Base-by-base conservation (phyloP, 2,329 filamentous ascomycete species). In the Nectriaceae sp. region DNA sequence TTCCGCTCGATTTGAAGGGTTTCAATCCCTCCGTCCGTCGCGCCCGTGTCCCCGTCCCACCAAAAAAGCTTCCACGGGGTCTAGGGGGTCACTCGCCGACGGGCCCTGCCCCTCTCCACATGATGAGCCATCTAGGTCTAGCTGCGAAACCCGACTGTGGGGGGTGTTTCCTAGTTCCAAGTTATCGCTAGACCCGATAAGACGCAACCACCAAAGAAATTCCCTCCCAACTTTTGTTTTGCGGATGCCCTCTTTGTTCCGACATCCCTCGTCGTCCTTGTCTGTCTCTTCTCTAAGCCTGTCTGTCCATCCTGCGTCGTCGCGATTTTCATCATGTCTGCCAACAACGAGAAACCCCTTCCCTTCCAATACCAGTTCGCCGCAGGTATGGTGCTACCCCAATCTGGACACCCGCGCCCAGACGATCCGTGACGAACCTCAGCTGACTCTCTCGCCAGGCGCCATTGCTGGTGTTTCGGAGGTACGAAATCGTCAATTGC, bases 391-490 rank as follows among this genome's bases (percentile, higher is more conserved):
- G 60, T 60, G 53, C 54, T 60, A 53, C 44, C 38, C 46, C 47
- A 36, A 44, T 40, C 40, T 47, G 40, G 19, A 36, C 47, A 42
- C 45, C 40, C 41, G 20, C 21, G 29, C 11, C 24, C 20, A 24
- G 26, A 46, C 40, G 11, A 16, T 35, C 15, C 29, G 15, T 21
- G 44, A 54, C 58, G 54, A 53, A 55, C 15, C 22, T 31, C 18
- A 22, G 47, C 59, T 65, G 52, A 53, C 35, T 26, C n/a, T 45
- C 48, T 22, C 40, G 47, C 38, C 31, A 89, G 87, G 88, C 77
- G 94, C 94, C 69, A 89, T 99, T 69, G 94, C 94, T 67, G 94
- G 94, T 79, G 92, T 99, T 59, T 97, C 93, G 64, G 94, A 99
- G 83, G 91, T 92, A 78, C 74, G 86, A 22, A 29, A 29, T 29